phyloP scores from a whole-genome alignment of 2,329 filamentous ascomycete species.

The Aspergillus oerlinghausenensis region DNA sequence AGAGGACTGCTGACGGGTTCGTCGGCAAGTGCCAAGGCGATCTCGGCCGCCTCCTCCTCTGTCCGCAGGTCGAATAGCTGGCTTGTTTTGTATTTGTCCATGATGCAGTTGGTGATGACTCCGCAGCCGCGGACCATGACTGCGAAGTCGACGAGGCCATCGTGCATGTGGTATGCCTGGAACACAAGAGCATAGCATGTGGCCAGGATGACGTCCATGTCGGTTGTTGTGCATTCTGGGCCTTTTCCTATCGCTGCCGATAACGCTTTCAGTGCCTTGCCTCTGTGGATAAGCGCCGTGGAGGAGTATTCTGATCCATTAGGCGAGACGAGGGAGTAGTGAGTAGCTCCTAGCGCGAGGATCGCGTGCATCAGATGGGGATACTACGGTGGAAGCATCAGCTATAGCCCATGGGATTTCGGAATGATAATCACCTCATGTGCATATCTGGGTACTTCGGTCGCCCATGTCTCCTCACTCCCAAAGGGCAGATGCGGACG shows the following conservation, averaged over 20 bases:
- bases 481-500: conserved; percentile 8
- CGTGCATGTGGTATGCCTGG: conserved; percentile 30
- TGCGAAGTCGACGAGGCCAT: conserved; percentile 30
- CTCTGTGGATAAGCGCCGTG: conserved; percentile 59
- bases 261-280: conserved; percentile 61
- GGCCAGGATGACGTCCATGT: conserved; percentile 27
- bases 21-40: conserved; percentile 5
- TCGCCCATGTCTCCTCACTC: conserved; percentile 4
- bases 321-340: conserved; percentile 46
- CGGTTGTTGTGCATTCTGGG: conserved; percentile 12
- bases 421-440: background rate
- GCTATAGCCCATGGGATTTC: background rate
- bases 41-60: background rate
- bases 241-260: conserved; percentile 47
- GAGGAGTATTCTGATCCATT: conserved; percentile 50
- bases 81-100: conserved; percentile 8
- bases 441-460: conserved; percentile 3
- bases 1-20: background rate
- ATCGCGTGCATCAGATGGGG: conserved; percentile 69
- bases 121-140: conserved; percentile 33
- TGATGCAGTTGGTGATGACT: conserved; percentile 34
- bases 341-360: conserved; percentile 62
- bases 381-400: conserved; percentile 27
- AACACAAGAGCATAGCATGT: conserved; percentile 32
- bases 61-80: conserved; percentile 12